A percentile compares a stretch with the other conserved stretches of the same genome.
Conservation (phyloP, 148 eudicot species). For the Dysphania ambrosioides region DNA sequence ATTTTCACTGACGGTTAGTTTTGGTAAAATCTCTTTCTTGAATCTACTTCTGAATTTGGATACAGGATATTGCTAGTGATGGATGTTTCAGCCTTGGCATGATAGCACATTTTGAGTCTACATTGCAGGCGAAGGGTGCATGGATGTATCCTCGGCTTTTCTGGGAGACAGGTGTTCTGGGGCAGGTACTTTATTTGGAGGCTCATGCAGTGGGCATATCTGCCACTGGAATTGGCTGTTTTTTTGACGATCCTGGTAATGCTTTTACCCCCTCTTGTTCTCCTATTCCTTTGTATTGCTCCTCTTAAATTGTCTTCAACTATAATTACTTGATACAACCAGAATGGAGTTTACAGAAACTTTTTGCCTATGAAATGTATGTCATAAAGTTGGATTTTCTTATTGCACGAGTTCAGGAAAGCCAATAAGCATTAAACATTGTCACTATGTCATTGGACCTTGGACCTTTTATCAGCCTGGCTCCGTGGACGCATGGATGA, state of each 20-base stretch:
- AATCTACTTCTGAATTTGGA: conserved; percentile 2
- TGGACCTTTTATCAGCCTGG: background rate
- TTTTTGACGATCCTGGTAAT: conserved; percentile 90
- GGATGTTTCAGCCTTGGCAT: conserved; percentile 99
- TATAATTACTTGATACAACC: background rate
- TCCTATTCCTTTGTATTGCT: background rate
- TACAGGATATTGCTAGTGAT: conserved; percentile 87
- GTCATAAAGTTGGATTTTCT: background rate
- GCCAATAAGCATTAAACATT: background rate
- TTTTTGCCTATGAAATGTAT: no score
- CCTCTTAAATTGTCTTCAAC: background rate
- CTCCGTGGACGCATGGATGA: background rate
- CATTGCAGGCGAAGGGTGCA: conserved; percentile 53
- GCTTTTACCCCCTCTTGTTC: background rate
- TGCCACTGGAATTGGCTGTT: conserved; percentile 97
- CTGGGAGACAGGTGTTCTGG: conserved; percentile 97
- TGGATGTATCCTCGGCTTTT: conserved; percentile 98
- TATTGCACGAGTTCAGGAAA: background rate
- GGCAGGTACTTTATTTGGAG: conserved; percentile 87
- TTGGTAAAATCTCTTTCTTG: background rate
- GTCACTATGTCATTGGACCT: background rate
- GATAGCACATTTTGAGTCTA: conserved; percentile 81
- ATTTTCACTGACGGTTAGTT: background rate
- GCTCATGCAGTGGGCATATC: conserved; percentile 90
- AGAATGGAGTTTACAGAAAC: background rate